Conservation (phyloP, 148 eudicot species). For the Spergularia marina region DNA sequence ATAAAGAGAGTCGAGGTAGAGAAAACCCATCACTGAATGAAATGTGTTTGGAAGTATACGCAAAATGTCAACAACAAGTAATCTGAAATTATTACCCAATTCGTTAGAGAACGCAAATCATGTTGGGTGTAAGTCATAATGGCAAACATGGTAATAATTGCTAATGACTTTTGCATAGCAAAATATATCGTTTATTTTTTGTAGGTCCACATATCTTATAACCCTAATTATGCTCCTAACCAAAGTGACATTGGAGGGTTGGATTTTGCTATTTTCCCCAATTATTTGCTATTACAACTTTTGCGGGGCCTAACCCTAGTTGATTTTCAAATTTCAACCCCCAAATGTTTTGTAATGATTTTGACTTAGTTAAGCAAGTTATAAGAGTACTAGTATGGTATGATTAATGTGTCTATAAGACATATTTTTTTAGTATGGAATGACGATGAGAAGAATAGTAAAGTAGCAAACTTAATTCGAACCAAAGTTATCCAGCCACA, state of each 20-base stretch:
- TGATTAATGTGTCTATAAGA: too few relatives aligned
- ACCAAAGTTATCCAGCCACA: too few relatives aligned
- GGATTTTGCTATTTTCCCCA: constrained; percentile 26
- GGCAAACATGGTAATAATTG: constrained; percentile 46
- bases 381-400: not conserved
- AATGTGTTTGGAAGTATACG: constrained; percentile 26
- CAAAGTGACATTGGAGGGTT: constrained; percentile 30
- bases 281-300: constrained; percentile 28
- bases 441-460: not conserved
- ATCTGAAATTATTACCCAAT: constrained; percentile 14
- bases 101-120: constrained; percentile 19
- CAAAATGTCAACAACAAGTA: constrained; percentile 23
- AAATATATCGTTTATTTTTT: not conserved
- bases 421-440: not conserved
- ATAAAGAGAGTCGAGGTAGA: too few relatives aligned
- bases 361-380: constrained; percentile 13
- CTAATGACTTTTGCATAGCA: constrained; percentile 32
- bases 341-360: constrained; percentile 26
- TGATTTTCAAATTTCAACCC: constrained; percentile 16
- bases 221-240: constrained; percentile 31
- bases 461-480: too few relatives aligned
- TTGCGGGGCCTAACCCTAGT: constrained; percentile 6
- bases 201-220: constrained; percentile 27
- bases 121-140: constrained; percentile 32
- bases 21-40: constrained; percentile 22